phyloP scores from a whole-genome alignment of 108 stramenopile species.

The Aurantiochytrium sp. region DNA sequence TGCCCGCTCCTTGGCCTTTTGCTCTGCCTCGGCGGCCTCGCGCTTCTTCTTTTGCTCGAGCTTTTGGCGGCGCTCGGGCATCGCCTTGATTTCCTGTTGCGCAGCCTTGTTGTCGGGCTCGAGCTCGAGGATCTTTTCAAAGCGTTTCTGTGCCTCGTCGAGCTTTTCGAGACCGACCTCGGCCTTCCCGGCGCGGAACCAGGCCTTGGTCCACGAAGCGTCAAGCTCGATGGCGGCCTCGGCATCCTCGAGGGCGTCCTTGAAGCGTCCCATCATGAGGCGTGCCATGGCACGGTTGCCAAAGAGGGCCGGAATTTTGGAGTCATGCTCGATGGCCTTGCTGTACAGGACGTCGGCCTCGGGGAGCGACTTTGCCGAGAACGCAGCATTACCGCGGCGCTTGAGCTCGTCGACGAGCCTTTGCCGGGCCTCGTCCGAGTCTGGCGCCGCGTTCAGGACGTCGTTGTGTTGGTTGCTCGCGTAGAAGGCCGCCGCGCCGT shows the following conservation, averaged over 20 bases:
- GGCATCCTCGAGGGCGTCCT: not conserved
- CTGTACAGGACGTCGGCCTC: not conserved
- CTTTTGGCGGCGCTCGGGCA: conserved; percentile 61
- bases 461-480: conserved; percentile 16
- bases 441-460: not conserved
- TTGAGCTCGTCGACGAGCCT: conserved; percentile 12
- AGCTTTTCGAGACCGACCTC: conserved; percentile 14
- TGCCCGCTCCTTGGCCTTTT: conserved; percentile 57
- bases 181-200: not conserved
- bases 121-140: not conserved
- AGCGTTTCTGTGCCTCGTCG: not conserved
- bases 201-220: not conserved
- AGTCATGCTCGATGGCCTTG: conserved; percentile 13
- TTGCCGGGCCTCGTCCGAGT: not conserved
- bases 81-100: not conserved
- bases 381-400: conserved; percentile 7
- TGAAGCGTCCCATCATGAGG: not conserved
- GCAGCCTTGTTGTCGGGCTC: conserved; percentile 14
- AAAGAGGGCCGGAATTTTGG: not conserved
- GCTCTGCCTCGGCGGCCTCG: conserved; percentile 61
- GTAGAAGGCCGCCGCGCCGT: not conserved
- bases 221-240: not conserved
- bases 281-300: not conserved
- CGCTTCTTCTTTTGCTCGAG: conserved; percentile 50
- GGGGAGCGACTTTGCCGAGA: not conserved